phyloP scores from a whole-genome alignment of 129 eudicot genomes.

The Arctium lappa region DNA sequence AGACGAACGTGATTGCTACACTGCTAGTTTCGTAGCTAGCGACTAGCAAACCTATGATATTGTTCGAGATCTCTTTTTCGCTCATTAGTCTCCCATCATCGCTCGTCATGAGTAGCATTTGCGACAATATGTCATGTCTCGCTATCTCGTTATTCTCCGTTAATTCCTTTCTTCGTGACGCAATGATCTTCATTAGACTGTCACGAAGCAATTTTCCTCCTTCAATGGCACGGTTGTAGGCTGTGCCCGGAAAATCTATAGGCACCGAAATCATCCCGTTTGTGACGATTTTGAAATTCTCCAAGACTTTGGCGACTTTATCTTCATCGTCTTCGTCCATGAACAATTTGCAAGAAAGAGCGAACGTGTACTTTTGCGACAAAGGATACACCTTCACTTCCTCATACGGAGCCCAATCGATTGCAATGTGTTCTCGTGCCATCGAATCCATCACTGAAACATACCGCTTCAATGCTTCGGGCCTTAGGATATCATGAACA shows the following conservation, averaged over 20 bases:
- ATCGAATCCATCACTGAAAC: constrained; percentile 34
- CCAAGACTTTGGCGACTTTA: constrained; percentile 11
- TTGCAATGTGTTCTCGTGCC: constrained; percentile 33
- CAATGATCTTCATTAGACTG: constrained; percentile 17
- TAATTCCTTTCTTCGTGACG: constrained; percentile 31
- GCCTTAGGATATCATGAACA: constrained; percentile 25
- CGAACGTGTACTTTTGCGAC: constrained; percentile 35
- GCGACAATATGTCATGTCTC: constrained; percentile 28
- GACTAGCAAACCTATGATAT: constrained; percentile 34
- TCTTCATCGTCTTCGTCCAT: constrained; percentile 27
- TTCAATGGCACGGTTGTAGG: constrained; percentile 29
- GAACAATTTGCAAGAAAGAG: constrained; percentile 32
- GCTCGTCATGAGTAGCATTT: constrained; percentile 30
- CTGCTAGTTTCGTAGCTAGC: constrained; percentile 42
- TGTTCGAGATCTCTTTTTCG: constrained; percentile 33
- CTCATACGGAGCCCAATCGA: constrained; percentile 21
- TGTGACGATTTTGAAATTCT: constrained; percentile 21
- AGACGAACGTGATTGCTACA: constrained; percentile 34
- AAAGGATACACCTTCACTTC: constrained; percentile 34
- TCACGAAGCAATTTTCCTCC: constrained; percentile 32
- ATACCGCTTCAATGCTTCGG: constrained; percentile 36
- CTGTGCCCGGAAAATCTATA: constrained; percentile 36
- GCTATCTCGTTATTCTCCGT: constrained; percentile 1
- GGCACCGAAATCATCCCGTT: constrained; percentile 35
- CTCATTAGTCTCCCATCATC: constrained; percentile 29